Evolutionary conservation across 1,284 basidiomycete genomes (phyloP).

Genomic region (Cerrena zonata): DNA sequence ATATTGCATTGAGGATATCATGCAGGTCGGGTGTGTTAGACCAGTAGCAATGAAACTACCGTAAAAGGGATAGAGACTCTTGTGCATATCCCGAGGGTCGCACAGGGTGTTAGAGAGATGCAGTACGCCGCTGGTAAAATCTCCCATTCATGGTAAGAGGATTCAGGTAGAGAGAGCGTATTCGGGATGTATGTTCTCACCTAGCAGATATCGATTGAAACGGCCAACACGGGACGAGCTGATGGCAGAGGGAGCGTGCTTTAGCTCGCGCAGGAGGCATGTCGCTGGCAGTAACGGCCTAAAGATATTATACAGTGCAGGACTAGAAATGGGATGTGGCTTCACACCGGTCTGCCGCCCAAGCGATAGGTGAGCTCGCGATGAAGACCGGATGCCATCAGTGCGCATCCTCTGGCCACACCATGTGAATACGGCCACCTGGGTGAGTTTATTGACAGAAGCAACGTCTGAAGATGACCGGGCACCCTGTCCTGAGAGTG

Average conservation of each 20-base stretch:
- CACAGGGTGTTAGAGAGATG: conserved; percentile 7
- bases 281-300: neutral
- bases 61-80: conserved; percentile 2
- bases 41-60: neutral
- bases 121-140: conserved; percentile 12
- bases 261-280: neutral
- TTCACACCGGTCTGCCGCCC: neutral
- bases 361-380: neutral
- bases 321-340: neutral
- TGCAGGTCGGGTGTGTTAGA: neutral
- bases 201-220: neutral
- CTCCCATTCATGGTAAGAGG: conserved; percentile 13
- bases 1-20: neutral
- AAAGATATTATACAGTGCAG: neutral
- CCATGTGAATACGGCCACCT: neutral
- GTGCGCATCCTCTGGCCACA: too few relatives aligned
- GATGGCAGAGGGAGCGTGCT: neutral
- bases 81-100: conserved; percentile 8
- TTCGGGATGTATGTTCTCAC: conserved; percentile 16
- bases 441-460: too few relatives aligned
- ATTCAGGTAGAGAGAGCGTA: conserved; percentile 4
- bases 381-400: neutral
- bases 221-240: neutral
- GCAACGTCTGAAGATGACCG: neutral
- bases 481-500: too few relatives aligned